A percentile compares a stretch with the other conserved stretches of the same genome.
These are phyloP conservation scores for Nepenthes alata DNA, from an alignment of 179 eudicot genomes.

Conservation along the genomic window DNA sequence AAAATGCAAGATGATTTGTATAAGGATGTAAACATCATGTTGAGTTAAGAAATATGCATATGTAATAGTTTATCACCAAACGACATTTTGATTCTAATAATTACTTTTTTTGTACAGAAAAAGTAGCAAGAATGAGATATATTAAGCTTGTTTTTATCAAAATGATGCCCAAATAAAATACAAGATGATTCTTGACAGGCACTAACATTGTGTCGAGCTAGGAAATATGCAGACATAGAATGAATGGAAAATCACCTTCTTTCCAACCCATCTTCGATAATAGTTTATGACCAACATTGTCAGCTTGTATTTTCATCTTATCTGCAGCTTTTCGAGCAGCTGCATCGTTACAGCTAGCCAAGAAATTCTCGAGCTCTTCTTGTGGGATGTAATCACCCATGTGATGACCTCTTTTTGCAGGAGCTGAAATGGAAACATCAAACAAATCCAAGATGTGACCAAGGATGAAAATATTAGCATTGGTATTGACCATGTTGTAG, in stretches of 20 bases:
- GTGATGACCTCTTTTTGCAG: constrained; percentile 82
- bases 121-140: too few relatives aligned
- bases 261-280: constrained; percentile 98
- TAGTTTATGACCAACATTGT: constrained; percentile 93
- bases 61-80: too few relatives aligned
- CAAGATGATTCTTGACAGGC: background rate
- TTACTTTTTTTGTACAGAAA: too few relatives aligned
- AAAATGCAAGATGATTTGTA: background rate
- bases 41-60: background rate
- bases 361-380: constrained; percentile 79
- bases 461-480: too few relatives aligned
- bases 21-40: background rate
- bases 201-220: background rate
- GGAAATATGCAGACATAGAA: background rate
- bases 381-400: constrained; percentile 97
- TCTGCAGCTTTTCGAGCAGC: constrained; percentile 70
- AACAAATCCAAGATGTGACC: background rate
- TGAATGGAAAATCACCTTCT: constrained; percentile 48
- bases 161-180: background rate
- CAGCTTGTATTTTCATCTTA: constrained; percentile 76
- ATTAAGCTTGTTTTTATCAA: too few relatives aligned
- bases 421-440: constrained; percentile 12
- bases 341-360: constrained; percentile 79
- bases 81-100: too few relatives aligned
- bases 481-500: too few relatives aligned